These are phyloP conservation scores for Tolypocladium tropicale DNA, from an alignment of 2,329 filamentous ascomycete species.

Conservation along the genomic window DNA sequence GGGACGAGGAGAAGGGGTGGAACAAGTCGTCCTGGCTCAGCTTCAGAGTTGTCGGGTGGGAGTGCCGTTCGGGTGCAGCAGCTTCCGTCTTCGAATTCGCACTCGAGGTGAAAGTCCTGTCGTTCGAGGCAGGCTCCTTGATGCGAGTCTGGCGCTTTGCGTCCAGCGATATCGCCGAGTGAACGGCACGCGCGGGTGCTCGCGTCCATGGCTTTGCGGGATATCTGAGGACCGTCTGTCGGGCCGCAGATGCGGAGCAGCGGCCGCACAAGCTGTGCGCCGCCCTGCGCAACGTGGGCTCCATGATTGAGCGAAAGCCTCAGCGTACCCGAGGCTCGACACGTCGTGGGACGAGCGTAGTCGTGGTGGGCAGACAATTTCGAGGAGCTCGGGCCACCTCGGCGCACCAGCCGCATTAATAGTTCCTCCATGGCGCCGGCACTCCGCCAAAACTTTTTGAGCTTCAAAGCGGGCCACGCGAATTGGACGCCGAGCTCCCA, in stretches of 20 bases:
- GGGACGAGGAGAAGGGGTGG: slow-evolving; percentile 82
- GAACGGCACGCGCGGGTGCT: slow-evolving; percentile 17
- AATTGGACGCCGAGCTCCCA: slow-evolving; percentile 5
- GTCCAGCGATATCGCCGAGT: slow-evolving; percentile 13
- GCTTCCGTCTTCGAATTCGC: slow-evolving; percentile 15
- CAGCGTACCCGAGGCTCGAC: not conserved
- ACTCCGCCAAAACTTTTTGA: slow-evolving; percentile 19
- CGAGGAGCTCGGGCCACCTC: slow-evolving; percentile 18
- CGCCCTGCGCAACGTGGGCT: slow-evolving; percentile 28
- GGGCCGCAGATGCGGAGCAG: slow-evolving; percentile 25
- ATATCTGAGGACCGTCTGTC: slow-evolving; percentile 15
- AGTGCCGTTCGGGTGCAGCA: slow-evolving; percentile 10
- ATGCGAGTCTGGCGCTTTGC: slow-evolving; percentile 7
- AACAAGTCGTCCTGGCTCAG: slow-evolving; percentile 76
- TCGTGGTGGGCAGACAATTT: not conserved
- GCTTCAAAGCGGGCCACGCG: slow-evolving; percentile 11
- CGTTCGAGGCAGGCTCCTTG: slow-evolving; percentile 6
- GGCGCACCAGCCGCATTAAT: slow-evolving; percentile 21
- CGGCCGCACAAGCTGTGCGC: slow-evolving; percentile 28
- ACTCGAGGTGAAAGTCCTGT: slow-evolving; percentile 21
- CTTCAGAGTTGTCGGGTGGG: slow-evolving; percentile 14
- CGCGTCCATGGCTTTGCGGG: slow-evolving; percentile 14
- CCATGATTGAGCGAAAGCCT: slow-evolving; percentile 17
- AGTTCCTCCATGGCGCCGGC: slow-evolving; percentile 21
- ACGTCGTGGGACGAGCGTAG: not conserved